phyloP scores from a whole-genome alignment of 441 rosid genomes.

The Aleurites moluccanus region DNA sequence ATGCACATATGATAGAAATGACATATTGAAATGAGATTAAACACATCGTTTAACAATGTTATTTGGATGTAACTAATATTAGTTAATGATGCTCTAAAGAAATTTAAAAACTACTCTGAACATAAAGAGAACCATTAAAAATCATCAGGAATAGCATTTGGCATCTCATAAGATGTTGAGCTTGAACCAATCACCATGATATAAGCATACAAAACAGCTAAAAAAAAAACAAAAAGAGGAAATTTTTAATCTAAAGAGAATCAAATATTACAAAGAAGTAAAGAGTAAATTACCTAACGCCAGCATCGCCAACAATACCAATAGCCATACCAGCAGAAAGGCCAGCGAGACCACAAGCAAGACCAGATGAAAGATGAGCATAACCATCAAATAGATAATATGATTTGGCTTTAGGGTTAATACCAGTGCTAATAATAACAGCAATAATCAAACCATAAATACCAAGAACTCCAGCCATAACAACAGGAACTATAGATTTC shows the following conservation, averaged over 20 bases:
- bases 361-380: constrained; percentile 49
- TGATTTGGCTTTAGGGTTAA: constrained; percentile 47
- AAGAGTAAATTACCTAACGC: constrained; percentile 39
- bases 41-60: neutral
- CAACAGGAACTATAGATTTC: constrained; percentile 55
- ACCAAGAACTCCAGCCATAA: constrained; percentile 54
- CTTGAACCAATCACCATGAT: neutral
- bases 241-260: too few relatives aligned
- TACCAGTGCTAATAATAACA: constrained; percentile 51
- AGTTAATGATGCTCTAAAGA: neutral
- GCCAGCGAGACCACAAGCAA: constrained; percentile 50
- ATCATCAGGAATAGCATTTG: neutral
- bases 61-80: neutral
- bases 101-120: neutral
- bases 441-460: constrained; percentile 53
- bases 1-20: neutral
- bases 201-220: neutral
- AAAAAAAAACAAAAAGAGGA: neutral
- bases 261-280: neutral
- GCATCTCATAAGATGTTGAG: neutral
- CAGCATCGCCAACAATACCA: constrained; percentile 51
- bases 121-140: neutral
- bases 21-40: neutral
- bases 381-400: constrained; percentile 50
- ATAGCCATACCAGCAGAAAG: constrained; percentile 57